phyloP scores from a whole-genome alignment of 2,329 filamentous ascomycete genomes.

The Byssothecium circinans region DNA sequence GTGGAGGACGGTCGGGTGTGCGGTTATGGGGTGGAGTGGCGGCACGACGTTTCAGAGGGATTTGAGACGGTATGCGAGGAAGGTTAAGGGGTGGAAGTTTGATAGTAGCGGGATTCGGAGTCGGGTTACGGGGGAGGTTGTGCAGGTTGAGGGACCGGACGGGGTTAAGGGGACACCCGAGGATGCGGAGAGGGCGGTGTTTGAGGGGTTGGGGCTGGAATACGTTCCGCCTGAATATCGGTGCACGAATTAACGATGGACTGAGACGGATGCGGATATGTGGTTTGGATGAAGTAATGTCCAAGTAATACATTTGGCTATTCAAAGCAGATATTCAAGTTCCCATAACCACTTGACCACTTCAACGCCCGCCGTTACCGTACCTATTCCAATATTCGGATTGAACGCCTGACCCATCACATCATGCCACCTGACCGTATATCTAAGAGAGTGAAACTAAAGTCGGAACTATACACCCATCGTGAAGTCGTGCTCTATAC shows the following conservation, averaged over 20 bases:
- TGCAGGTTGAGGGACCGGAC: slow-evolving; percentile 63
- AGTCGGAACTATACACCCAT: slow-evolving; percentile 72
- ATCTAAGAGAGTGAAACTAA: neutral
- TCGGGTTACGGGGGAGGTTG: slow-evolving; percentile 66
- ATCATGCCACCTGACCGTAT: neutral
- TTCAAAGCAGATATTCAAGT: neutral
- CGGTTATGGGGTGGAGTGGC: slow-evolving; percentile 83
- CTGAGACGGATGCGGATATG: neutral
- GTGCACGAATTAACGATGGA: slow-evolving; percentile 46
- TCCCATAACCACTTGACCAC: neutral
- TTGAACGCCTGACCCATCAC: neutral
- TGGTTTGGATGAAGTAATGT: neutral
- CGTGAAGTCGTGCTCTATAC: slow-evolving; percentile 97
- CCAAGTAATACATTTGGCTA: neutral
- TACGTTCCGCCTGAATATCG: slow-evolving; percentile 49
- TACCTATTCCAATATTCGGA: neutral
- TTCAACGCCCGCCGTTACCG: neutral
- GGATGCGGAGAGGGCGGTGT: slow-evolving; percentile 77
- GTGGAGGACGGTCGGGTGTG: slow-evolving; percentile 87
- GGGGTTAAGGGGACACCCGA: slow-evolving; percentile 58
- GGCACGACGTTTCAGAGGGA: slow-evolving; percentile 90
- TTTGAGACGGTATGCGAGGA: slow-evolving; percentile 76
- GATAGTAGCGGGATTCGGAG: slow-evolving; percentile 84
- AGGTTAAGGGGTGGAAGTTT: slow-evolving; percentile 75
- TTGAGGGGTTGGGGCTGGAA: slow-evolving; percentile 70